A percentile compares a stretch with the other conserved stretches of the same genome.
These are phyloP conservation scores for Lanmaoa pseudosensibilis DNA, from an alignment of 768 basidiomycete species.

Conservation along the genomic window DNA sequence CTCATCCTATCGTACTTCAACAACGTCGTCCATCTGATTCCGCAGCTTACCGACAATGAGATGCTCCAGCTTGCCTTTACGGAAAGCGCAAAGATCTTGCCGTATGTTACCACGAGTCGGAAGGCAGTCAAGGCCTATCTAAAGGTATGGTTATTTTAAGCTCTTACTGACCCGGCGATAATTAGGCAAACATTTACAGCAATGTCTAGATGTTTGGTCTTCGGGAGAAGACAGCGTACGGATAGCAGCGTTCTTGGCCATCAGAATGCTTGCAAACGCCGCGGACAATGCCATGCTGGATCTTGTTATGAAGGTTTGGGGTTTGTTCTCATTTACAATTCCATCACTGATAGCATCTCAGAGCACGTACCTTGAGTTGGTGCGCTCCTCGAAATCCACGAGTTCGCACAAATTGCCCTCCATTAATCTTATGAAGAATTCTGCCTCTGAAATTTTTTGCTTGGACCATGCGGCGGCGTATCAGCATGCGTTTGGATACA, in stretches of 20 bases:
- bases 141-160: constrained; percentile 56
- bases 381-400: constrained; percentile 85
- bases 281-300: constrained; percentile 82
- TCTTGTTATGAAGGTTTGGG: constrained; percentile 74
- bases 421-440: constrained; percentile 97
- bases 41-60: constrained; percentile 69
- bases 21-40: constrained; percentile 77
- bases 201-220: constrained; percentile 83
- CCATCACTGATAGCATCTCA: constrained; percentile 29
- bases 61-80: constrained; percentile 67
- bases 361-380: constrained; percentile 86
- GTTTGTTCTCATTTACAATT: neutral
- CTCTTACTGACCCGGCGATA: neutral
- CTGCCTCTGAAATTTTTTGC: constrained; percentile 89
- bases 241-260: constrained; percentile 82
- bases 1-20: constrained; percentile 87
- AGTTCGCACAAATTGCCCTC: constrained; percentile 83
- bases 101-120: constrained; percentile 81
- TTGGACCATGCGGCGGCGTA: constrained; percentile 74
- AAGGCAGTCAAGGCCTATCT: constrained; percentile 85
- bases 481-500: constrained; percentile 94
- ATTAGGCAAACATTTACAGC: constrained; percentile 39
- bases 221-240: constrained; percentile 77
- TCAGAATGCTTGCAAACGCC: constrained; percentile 75
- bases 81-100: constrained; percentile 87